Conservation (phyloP, 306 rosid species). For the Trifolium repens region DNA sequence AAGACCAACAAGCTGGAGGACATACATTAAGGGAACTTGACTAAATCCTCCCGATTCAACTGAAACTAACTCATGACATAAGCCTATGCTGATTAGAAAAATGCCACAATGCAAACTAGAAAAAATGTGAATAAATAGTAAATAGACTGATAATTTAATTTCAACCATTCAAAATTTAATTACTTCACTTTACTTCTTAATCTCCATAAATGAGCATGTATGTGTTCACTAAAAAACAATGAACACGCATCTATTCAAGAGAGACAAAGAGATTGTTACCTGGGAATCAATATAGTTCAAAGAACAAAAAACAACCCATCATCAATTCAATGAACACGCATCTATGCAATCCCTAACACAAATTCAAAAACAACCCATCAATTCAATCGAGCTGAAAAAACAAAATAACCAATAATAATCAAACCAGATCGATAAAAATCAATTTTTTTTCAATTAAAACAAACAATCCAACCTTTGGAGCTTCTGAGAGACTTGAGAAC, state of each 20-base stretch:
- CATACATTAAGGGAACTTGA: no score
- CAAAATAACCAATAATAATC: neutral
- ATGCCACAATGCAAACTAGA: no score
- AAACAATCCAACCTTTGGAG: conserved; percentile 58
- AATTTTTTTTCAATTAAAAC: neutral
- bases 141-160: no score
- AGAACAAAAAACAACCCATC: conserved; percentile 33
- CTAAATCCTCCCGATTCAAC: no score
- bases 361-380: neutral
- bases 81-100: no score
- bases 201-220: conserved; percentile 20
- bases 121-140: no score
- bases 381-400: neutral
- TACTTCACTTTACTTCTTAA: neutral
- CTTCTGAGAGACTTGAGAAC: conserved; percentile 73
- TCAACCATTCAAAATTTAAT: neutral
- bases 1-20: no score
- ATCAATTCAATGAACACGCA: no score
- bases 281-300: conserved; percentile 66
- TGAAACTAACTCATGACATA: no score
- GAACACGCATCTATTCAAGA: conserved; percentile 30
- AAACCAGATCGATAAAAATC: neutral
- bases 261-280: conserved; percentile 54
- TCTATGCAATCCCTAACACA: neutral
- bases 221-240: neutral